Percentiles rank a stretch among this genome's conserved stretches.
These are phyloP conservation scores for Rhodotorula sphaerocarpa DNA, from an alignment of 768 basidiomycete genomes.

Conservation along the genomic window DNA sequence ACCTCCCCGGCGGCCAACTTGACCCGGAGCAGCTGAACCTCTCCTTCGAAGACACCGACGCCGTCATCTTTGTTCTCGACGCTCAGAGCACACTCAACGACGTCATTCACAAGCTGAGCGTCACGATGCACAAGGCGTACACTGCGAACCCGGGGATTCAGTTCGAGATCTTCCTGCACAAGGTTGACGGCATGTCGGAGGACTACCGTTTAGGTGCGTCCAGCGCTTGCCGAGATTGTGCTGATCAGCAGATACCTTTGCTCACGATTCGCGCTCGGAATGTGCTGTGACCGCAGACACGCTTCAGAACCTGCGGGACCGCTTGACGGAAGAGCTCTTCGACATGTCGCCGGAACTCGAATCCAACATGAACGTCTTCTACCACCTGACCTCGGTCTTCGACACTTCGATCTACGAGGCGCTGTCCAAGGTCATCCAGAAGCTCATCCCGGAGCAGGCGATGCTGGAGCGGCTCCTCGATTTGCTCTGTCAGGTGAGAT, in stretches of 20 bases:
- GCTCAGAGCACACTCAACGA: constrained; percentile 60
- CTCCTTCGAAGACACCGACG: constrained; percentile 68
- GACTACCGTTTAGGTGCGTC: constrained; percentile 77
- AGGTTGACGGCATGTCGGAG: constrained; percentile 77
- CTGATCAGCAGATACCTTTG: not conserved
- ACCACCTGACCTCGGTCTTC: constrained; percentile 85
- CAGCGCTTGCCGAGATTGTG: not conserved
- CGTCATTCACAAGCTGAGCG: constrained; percentile 50
- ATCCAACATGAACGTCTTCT: constrained; percentile 53
- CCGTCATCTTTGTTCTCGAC: constrained; percentile 87
- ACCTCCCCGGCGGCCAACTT: constrained; percentile 71
- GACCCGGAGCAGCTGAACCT: constrained; percentile 63
- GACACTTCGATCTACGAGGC: constrained; percentile 87
- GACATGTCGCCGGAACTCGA: constrained; percentile 54
- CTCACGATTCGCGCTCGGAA: constrained; percentile 9
- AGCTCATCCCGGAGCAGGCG: constrained; percentile 71
- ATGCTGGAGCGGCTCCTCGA: constrained; percentile 81
- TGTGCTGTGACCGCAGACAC: constrained; percentile 54
- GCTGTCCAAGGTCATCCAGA: constrained; percentile 80
- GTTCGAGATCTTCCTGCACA: constrained; percentile 89
- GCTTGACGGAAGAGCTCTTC: constrained; percentile 69
- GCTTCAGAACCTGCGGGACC: constrained; percentile 80
- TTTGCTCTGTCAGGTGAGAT: constrained; percentile 44
- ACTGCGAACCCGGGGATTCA: constrained; percentile 59
- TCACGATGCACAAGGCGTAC: constrained; percentile 59